Conservation (phyloP, 2,329 filamentous ascomycete species). For the Trichoderma afroharzianum region DNA sequence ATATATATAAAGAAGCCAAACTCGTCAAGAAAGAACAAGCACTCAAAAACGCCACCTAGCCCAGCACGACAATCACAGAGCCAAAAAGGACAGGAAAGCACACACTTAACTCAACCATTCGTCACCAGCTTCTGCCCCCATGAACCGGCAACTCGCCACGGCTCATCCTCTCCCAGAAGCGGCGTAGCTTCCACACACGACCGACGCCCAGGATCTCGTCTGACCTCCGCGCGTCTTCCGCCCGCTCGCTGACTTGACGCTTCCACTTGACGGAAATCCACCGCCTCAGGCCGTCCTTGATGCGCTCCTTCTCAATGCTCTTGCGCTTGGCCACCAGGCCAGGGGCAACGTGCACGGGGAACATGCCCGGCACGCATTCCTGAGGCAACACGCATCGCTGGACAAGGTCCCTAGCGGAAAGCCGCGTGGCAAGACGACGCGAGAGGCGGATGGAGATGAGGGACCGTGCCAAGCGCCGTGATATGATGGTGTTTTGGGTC, state of each 20-base stretch:
- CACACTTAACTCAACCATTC: background rate
- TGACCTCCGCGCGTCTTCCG: conserved; percentile 44
- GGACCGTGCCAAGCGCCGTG: conserved; percentile 59
- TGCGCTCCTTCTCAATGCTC: conserved; percentile 61
- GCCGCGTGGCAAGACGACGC: conserved; percentile 56
- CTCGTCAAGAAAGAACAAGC: background rate
- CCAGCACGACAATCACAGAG: too few species aligned
- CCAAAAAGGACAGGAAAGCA: background rate
- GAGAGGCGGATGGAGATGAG: conserved; percentile 64
- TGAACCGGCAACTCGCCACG: conserved; percentile 32
- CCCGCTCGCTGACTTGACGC: conserved; percentile 48
- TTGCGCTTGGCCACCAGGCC: conserved; percentile 59
- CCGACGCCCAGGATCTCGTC: conserved; percentile 53
- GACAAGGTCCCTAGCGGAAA: conserved; percentile 57
- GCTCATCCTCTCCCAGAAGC: conserved; percentile 63
- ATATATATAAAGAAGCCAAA: background rate
- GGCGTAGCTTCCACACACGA: conserved; percentile 57
- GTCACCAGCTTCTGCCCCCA: background rate
- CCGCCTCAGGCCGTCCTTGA: conserved; percentile 62
- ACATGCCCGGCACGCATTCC: conserved; percentile 55
- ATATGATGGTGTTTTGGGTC: conserved; percentile 62
- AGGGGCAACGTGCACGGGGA: conserved; percentile 48
- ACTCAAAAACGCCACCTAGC: background rate
- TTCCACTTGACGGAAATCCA: conserved; percentile 62
- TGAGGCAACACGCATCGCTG: conserved; percentile 61